Conservation (phyloP, 768 basidiomycete species). For the Cystobasidium onofrii region DNA sequence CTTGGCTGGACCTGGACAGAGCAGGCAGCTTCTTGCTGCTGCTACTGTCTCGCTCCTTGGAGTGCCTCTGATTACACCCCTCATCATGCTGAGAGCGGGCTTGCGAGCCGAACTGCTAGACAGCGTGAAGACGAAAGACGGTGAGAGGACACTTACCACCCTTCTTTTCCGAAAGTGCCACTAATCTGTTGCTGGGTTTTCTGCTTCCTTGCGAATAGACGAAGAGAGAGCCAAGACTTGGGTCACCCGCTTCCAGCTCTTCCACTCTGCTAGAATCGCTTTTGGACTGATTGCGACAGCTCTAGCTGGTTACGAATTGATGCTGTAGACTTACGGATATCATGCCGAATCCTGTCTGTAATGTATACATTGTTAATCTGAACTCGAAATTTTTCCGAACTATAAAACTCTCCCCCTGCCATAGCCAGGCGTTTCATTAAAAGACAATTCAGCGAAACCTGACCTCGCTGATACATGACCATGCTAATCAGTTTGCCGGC, state of each 20-base stretch:
- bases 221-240: neutral
- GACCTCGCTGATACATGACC: too few species aligned
- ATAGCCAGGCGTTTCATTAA: too few species aligned
- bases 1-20: neutral
- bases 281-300: neutral
- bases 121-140: conserved; percentile 4
- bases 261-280: neutral
- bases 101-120: neutral
- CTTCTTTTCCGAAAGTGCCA: neutral
- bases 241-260: neutral
- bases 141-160: neutral
- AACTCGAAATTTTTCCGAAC: too few species aligned
- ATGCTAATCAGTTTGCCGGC: too few species aligned
- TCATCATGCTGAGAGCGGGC: neutral
- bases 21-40: neutral
- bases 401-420: too few species aligned
- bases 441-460: too few species aligned
- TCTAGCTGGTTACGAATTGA: neutral
- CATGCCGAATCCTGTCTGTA: too few species aligned
- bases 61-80: neutral
- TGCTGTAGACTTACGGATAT: too few species aligned
- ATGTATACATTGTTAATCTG: too few species aligned
- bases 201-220: neutral
- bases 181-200: too few species aligned
- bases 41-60: neutral